Evolutionary conservation across 139 green algal species (phyloP).

Genomic region (Zygnema circumcarinatum): DNA sequence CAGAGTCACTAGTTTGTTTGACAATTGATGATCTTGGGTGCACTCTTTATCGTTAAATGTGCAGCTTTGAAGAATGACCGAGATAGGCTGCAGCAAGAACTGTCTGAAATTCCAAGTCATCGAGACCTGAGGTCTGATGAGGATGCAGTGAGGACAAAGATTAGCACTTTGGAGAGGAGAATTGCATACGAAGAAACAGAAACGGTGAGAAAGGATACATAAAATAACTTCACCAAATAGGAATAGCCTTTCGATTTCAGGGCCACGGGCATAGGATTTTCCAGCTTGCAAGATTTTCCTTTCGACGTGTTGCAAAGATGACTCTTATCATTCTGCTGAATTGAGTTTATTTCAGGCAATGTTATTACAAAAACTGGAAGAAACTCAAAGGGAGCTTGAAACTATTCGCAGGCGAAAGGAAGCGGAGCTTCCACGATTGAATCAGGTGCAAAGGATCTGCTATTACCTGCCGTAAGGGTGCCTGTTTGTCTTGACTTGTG

Average conservation of each 20-base stretch:
- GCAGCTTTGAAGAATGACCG: conserved; percentile 37
- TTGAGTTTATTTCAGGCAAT: conserved; percentile 24
- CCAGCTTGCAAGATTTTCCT: too few species aligned
- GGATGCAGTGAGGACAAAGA: conserved; percentile 54
- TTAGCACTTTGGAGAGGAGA: conserved; percentile 59
- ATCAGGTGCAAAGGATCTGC: background rate
- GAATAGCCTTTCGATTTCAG: too few species aligned
- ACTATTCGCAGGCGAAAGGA: background rate
- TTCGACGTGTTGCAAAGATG: too few species aligned
- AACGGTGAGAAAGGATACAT: conserved; percentile 40
- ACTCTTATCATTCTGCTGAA: too few species aligned
- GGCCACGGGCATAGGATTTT: too few species aligned
- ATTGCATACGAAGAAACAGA: conserved; percentile 57
- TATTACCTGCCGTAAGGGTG: background rate
- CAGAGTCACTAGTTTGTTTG: too few species aligned
- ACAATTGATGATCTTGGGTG: too few species aligned
- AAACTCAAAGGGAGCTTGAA: background rate
- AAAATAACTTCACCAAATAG: too few species aligned
- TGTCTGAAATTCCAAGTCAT: conserved; percentile 37
- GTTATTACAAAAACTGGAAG: background rate
- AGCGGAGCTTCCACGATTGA: background rate
- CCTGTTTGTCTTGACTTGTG: too few species aligned
- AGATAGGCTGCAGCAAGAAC: conserved; percentile 44
- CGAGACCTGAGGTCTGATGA: conserved; percentile 42
- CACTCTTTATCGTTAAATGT: too few species aligned